Base-by-base conservation (phyloP, 306 rosid genomes). In the Cyclanthera cordifolia region DNA sequence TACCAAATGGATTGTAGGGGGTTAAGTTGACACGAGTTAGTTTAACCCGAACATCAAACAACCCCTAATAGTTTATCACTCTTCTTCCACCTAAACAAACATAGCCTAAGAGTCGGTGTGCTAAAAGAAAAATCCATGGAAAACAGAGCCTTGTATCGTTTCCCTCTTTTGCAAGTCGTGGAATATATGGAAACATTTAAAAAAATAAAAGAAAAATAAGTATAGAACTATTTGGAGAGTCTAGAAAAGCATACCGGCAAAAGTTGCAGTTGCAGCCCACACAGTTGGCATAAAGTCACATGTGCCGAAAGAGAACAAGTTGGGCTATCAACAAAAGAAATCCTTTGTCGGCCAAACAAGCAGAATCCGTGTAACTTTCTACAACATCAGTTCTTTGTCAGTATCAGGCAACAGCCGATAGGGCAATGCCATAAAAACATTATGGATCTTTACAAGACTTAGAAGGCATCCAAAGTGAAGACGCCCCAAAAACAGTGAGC, bases 241-340 rank as follows among this genome's bases (percentile, higher is more conserved):
- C 3, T 21, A 45, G 53, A 65, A 65, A 65, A 43, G 53, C 53
- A 12, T 21, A 65, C 70, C 39, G 1, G 50, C 70, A 20, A 32
- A 65, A 45, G 70, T 65, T 65, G 43, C 43, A 37, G 43, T 37
- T 37, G 70, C 39, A 65, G 70, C 11, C 15, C 70, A 43, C 20
- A 37, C 8, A 37, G 43, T 37, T 37, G 43, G 43, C 43, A 8
- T 37, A 37, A 37, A 37, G 43, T 61, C 51, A 63, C 53, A 65
- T 65, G 70, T 43, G 53, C 70, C 70, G 20, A 45, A 65, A 65
- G 53, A 64, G 52, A 64, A 43, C 20, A 43, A 64, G 69, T 64
- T 64, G 69, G 69, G 69, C 53, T 13, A 43, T 64, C 69, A 64
- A 65, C 70, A 65, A 65, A 45, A 65, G 70, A 45, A 65, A 45